Percentiles rank a stretch among this genome's conserved stretches.
Conservation (phyloP, 2,329 filamentous ascomycete species). For the Penicillium sp. region DNA sequence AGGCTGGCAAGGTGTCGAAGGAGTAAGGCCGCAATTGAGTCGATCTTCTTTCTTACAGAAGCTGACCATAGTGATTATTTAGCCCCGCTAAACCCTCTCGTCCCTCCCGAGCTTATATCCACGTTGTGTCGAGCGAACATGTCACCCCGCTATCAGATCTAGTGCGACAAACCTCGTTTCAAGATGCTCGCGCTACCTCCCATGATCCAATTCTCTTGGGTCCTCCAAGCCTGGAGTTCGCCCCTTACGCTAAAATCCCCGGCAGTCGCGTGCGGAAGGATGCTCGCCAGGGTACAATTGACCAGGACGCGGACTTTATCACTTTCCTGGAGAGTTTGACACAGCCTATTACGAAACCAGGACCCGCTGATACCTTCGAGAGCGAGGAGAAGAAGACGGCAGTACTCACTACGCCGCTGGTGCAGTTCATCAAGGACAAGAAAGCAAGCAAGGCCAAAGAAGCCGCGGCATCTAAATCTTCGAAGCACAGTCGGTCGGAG, state of each 20-base stretch:
- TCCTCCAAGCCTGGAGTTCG: slow-evolving; percentile 76
- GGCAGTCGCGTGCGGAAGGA: slow-evolving; percentile 73
- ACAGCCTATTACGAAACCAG: slow-evolving; percentile 63
- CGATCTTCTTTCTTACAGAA: not conserved
- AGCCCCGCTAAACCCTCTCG: slow-evolving; percentile 82
- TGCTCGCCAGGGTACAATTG: slow-evolving; percentile 87
- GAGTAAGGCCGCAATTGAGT: slow-evolving; percentile 57
- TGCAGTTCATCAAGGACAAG: slow-evolving; percentile 88
- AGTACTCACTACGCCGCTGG: slow-evolving; percentile 79
- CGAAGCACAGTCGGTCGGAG: slow-evolving; percentile 42
- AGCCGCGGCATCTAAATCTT: slow-evolving; percentile 40
- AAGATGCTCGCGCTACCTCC: slow-evolving; percentile 76
- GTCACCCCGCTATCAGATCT: slow-evolving; percentile 67
- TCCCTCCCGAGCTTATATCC: slow-evolving; percentile 78
- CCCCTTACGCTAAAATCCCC: slow-evolving; percentile 80
- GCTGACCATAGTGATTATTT: not conserved
- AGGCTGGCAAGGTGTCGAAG: slow-evolving; percentile 73
- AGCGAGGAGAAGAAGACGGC: slow-evolving; percentile 56
- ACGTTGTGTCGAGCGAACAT: slow-evolving; percentile 70
- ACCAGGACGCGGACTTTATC: slow-evolving; percentile 95
- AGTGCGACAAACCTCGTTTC: slow-evolving; percentile 69
- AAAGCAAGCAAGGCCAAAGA: slow-evolving; percentile 78
- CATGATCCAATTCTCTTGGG: slow-evolving; percentile 72
- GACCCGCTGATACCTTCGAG: slow-evolving; percentile 51
- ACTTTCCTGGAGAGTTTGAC: slow-evolving; percentile 85